Base-by-base conservation (phyloP, 495 filamentous ascomycete species). In the Aspergillus carlsbadensis region DNA sequence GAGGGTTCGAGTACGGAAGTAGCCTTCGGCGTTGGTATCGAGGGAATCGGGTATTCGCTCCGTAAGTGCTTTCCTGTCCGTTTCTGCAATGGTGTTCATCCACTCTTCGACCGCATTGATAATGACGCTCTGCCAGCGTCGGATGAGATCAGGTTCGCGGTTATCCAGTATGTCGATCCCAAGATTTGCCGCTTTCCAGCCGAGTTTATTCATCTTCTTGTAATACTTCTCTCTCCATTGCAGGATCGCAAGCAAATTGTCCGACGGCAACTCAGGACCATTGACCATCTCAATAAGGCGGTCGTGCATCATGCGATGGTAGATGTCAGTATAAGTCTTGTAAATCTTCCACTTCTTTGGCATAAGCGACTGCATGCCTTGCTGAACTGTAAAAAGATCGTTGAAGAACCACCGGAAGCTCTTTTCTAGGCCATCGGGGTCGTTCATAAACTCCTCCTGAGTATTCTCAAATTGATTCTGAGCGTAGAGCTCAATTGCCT, bases 301-400 rank as follows among this genome's bases (percentile, higher is more conserved):
- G 68, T 96, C 90, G 68, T 96, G 95, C 92, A 99, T 97, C 61
- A 90, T 79, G 54, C 82, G 79, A 71, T 98, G 94, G 65, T 97
- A 99, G 55, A 95, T 92, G 58, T 87, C 81, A 26, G 84, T 84
- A 70, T 95, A 97, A 15, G 89, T 95, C 66, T 86, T 83, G 75
- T 92, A 92, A 46, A 98, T 96, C 72, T 89, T 93, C 94, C 94
- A 99, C 64, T 95, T 96, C 73, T 94, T 96, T 22, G 94, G 94
- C 81, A 96, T 90, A 48, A 99, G 75, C 34, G 79, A 79, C 44
- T 87, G 82, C 86, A 99, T 95, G 61, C 94, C 92, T 46, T 92
- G 77, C 74, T 91, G 87, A 54, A 96, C 92, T 0, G 90, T 88
- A 67, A 89, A 92, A 1, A 99, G 82, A 65, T 99, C 93, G 70